A percentile compares a stretch with the other conserved stretches of the same genome.
phyloP scores from a whole-genome alignment of 208 protist species.

The Balamuthia mandrillaris region DNA sequence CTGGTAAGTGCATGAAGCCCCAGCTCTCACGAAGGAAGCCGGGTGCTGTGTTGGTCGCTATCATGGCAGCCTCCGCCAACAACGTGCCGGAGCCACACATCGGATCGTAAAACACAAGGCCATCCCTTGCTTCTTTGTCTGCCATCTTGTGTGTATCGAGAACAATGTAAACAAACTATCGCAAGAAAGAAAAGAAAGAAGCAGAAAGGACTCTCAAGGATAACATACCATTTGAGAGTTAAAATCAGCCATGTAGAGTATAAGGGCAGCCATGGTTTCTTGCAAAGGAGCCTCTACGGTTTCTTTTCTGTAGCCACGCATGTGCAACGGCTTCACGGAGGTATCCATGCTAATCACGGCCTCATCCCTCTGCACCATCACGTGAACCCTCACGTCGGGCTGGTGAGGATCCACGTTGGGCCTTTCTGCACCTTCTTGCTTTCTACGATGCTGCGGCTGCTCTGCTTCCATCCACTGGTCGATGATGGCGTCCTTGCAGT shows the following conservation, averaged over 20 bases:
- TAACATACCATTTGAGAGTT: neutral
- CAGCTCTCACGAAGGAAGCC: slow-evolving; percentile 17
- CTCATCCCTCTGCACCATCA: neutral
- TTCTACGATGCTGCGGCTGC: too few relatives aligned
- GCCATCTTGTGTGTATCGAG: neutral
- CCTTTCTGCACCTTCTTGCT: too few relatives aligned
- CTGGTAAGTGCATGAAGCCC: slow-evolving; percentile 4
- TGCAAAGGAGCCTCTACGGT: neutral
- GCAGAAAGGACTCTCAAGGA: neutral
- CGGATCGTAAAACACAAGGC: neutral
- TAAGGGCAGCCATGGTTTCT: neutral
- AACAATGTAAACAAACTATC: too few relatives aligned
- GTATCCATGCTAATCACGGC: slow-evolving; percentile 18
- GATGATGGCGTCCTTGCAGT: slow-evolving; percentile 14
- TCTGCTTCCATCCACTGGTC: neutral
- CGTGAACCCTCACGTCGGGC: neutral
- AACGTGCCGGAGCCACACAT: slow-evolving; percentile 26
- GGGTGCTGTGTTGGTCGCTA: neutral
- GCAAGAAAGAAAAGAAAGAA: too few relatives aligned
- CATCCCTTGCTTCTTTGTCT: neutral
- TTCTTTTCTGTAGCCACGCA: slow-evolving; percentile 9
- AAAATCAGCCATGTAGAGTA: slow-evolving; percentile 1
- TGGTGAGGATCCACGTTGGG: neutral
- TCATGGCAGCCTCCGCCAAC: slow-evolving; percentile 24
- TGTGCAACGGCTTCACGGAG: neutral